These are phyloP conservation scores for Oenanthe sinensis DNA, from an alignment of 129 eudicot species.

Conservation along the genomic window DNA sequence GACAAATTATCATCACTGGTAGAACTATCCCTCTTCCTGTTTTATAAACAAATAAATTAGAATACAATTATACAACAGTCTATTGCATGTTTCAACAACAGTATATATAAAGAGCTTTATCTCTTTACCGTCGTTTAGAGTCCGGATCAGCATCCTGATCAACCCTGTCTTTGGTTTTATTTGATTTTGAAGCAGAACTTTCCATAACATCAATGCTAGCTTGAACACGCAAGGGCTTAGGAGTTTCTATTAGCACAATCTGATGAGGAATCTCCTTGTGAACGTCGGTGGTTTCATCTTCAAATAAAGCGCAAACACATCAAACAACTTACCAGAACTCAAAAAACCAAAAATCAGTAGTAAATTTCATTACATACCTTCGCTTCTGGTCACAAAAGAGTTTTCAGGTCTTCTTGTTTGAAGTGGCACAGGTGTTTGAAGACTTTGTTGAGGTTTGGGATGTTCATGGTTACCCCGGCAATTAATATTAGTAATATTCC, in stretches of 20 bases:
- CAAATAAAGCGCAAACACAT: constrained; percentile 16
- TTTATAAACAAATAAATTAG: neutral
- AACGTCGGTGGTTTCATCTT: constrained; percentile 34
- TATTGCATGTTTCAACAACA: neutral
- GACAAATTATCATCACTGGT: constrained; percentile 27
- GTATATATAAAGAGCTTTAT: constrained; percentile 1
- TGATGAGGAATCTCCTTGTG: constrained; percentile 28
- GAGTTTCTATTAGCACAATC: constrained; percentile 26
- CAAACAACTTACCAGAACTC: constrained; percentile 17
- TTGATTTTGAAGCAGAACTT: constrained; percentile 30
- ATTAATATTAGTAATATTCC: constrained; percentile 58
- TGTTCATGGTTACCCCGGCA: constrained; percentile 75
- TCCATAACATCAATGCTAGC: constrained; percentile 20
- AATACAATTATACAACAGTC: constrained; percentile 5
- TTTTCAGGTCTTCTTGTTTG: constrained; percentile 39
- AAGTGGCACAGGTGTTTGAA: constrained; percentile 37
- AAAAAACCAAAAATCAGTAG: constrained; percentile 8
- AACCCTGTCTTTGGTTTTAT: constrained; percentile 23
- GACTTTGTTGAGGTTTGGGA: constrained; percentile 48
- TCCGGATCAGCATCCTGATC: constrained; percentile 34
- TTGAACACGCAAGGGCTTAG: constrained; percentile 19
- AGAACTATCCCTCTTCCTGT: constrained; percentile 58
- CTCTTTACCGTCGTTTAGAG: constrained; percentile 65
- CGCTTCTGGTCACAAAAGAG: constrained; percentile 22
- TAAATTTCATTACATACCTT: constrained; percentile 31